A percentile compares a stretch with the other conserved stretches of the same genome.
Conservation (phyloP, 148 eudicot genomes). For the Amaranthus hypochondriacus region DNA sequence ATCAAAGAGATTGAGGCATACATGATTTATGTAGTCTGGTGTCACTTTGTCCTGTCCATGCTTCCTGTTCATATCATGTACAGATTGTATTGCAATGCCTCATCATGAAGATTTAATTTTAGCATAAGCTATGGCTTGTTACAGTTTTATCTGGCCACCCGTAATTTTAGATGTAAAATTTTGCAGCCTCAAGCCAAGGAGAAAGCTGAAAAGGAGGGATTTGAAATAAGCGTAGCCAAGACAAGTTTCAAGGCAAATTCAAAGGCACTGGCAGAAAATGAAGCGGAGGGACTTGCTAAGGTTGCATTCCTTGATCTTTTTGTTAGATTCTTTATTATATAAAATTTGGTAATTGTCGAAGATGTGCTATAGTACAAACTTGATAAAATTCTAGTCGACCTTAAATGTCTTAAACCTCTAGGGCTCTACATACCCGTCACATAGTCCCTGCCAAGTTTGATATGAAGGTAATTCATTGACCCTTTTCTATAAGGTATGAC, state of each 20-base stretch:
- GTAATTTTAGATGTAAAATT: conserved; percentile 7
- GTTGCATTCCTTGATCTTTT: conserved; percentile 30
- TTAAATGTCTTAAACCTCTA: no score
- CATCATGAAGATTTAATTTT: not conserved
- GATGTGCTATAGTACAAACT: not conserved
- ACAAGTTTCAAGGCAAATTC: conserved; percentile 99
- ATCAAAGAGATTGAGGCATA: no score
- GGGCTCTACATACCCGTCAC: not conserved
- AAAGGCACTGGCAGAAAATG: conserved; percentile 99
- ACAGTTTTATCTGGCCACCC: not conserved
- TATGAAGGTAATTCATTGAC: not conserved
- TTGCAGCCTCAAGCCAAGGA: conserved; percentile 97
- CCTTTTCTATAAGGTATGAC: not conserved
- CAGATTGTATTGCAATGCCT: not conserved
- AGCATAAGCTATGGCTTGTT: conserved; percentile 3
- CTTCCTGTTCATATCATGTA: no score
- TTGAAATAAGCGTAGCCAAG: conserved; percentile 76
- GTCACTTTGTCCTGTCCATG: no score
- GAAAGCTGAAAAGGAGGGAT: conserved; percentile 91
- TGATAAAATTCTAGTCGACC: not conserved
- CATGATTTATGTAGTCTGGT: no score
- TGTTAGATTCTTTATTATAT: not conserved
- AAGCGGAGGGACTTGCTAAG: conserved; percentile 98
- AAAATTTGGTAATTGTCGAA: not conserved
- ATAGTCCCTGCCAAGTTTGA: not conserved